Evolutionary conservation across 108 stramenopile species (phyloP).

Genomic region (Tribonema minus): DNA sequence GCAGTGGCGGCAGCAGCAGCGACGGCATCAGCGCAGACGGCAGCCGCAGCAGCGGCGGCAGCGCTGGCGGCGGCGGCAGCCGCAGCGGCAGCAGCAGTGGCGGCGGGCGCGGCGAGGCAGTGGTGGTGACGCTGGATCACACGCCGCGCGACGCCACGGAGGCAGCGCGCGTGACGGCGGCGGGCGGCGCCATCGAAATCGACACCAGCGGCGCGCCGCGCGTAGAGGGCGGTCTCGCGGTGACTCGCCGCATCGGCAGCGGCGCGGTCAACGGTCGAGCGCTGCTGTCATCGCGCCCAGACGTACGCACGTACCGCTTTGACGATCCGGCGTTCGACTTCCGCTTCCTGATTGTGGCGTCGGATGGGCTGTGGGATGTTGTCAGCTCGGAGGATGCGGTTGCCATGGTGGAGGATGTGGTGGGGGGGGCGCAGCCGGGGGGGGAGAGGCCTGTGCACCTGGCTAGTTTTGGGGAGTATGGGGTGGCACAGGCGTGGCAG

Average conservation of each 20-base stretch:
- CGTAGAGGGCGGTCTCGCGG: constrained; percentile 83
- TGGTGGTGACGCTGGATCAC: constrained; percentile 36
- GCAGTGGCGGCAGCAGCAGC: too few relatives aligned
- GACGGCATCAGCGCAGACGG: too few relatives aligned
- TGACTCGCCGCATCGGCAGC: constrained; percentile 80
- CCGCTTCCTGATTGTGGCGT: constrained; percentile 83
- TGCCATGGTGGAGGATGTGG: constrained; percentile 39
- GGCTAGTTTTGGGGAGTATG: neutral
- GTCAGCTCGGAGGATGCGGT: constrained; percentile 79
- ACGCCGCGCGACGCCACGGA: constrained; percentile 24
- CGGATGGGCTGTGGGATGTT: constrained; percentile 93
- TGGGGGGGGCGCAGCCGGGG: neutral
- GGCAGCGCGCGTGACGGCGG: constrained; percentile 50
- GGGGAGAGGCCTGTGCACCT: too few relatives aligned
- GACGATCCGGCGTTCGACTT: too few relatives aligned
- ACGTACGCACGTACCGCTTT: too few relatives aligned
- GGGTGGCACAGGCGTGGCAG: constrained; percentile 11
- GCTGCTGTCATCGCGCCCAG: constrained; percentile 63
- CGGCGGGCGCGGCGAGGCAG: constrained; percentile 44
- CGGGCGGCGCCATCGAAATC: constrained; percentile 72
- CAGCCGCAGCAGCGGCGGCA: too few relatives aligned
- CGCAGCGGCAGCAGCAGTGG: too few relatives aligned
- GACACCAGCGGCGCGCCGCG: constrained; percentile 59
- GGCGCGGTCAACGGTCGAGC: constrained; percentile 51
- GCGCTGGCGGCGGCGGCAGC: too few relatives aligned